Percentiles rank a stretch among this genome's conserved stretches.
Evolutionary conservation across 495 filamentous ascomycete genomes (phyloP).

Genomic region (Pseudotulostoma volvatum): DNA sequence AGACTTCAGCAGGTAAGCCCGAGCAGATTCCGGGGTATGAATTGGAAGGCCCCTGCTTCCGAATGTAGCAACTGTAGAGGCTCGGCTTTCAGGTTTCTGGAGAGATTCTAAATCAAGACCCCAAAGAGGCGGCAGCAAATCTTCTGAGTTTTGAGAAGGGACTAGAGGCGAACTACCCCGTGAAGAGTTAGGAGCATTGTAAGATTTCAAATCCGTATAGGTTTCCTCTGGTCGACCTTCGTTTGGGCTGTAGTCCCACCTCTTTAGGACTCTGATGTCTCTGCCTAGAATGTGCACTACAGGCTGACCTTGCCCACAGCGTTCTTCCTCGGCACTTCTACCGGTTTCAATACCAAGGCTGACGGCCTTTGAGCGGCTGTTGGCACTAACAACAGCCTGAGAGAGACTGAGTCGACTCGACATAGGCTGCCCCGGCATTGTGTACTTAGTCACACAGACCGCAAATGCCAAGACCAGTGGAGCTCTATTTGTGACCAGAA

Average conservation of each 20-base stretch:
- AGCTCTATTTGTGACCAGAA: conserved; percentile 58
- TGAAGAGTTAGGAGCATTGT: neutral
- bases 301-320: conserved; percentile 62
- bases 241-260: conserved; percentile 58
- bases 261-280: conserved; percentile 54
- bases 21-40: conserved; percentile 44
- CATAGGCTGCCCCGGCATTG: conserved; percentile 71
- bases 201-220: conserved; percentile 1
- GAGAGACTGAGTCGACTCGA: conserved; percentile 64
- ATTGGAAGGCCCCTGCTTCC: conserved; percentile 44
- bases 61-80: conserved; percentile 11
- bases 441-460: conserved; percentile 52
- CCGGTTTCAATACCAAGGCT: conserved; percentile 55
- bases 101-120: conserved; percentile 56
- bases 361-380: conserved; percentile 57
- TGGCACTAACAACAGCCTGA: conserved; percentile 64
- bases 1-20: conserved; percentile 23
- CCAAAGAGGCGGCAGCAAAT: conserved; percentile 49
- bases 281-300: conserved; percentile 51
- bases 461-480: conserved; percentile 72
- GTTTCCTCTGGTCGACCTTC: conserved; percentile 16
- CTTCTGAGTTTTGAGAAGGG: too few species aligned
- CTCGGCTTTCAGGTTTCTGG: conserved; percentile 6
- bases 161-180: neutral
- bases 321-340: conserved; percentile 48